Conservation (phyloP, 1,284 basidiomycete species). For the Moesziomyces sp. region DNA sequence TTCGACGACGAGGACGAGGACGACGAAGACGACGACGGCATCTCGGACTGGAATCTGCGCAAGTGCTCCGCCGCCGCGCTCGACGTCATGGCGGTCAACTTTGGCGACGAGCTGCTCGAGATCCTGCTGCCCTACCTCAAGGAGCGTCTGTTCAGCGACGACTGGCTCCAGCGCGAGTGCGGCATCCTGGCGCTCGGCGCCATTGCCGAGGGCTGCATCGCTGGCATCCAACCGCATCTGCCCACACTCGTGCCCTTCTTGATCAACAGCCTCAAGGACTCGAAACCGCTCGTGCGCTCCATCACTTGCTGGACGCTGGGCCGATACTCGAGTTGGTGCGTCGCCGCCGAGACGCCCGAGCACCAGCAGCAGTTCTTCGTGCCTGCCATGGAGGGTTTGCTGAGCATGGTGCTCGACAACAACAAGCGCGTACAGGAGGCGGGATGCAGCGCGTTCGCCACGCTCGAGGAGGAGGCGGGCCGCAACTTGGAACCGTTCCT, state of each 20-base stretch:
- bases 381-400: conserved; percentile 96
- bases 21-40: conserved; percentile 93
- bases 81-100: conserved; percentile 94
- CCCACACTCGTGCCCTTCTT: conserved; percentile 91
- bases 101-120: conserved; percentile 84
- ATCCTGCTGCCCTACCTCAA: conserved; percentile 90
- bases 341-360: conserved; percentile 80
- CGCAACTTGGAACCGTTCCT: conserved; percentile 88
- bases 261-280: conserved; percentile 86
- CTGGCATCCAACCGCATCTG: conserved; percentile 92
- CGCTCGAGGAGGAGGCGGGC: conserved; percentile 96
- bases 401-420: conserved; percentile 97
- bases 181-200: conserved; percentile 96
- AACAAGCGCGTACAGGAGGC: conserved; percentile 99
- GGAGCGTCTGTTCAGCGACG: conserved; percentile 89
- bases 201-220: conserved; percentile 98
- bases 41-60: conserved; percentile 98
- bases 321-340: conserved; percentile 96
- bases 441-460: conserved; percentile 97
- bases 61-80: conserved; percentile 98
- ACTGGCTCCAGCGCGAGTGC: conserved; percentile 95
- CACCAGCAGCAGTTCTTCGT: conserved; percentile 91
- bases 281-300: conserved; percentile 95
- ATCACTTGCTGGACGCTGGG: conserved; percentile 99
- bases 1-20: conserved; percentile 87